phyloP scores from a whole-genome alignment of 1,139 yeast genomes.

The Sugiyamaella neomexicana region DNA sequence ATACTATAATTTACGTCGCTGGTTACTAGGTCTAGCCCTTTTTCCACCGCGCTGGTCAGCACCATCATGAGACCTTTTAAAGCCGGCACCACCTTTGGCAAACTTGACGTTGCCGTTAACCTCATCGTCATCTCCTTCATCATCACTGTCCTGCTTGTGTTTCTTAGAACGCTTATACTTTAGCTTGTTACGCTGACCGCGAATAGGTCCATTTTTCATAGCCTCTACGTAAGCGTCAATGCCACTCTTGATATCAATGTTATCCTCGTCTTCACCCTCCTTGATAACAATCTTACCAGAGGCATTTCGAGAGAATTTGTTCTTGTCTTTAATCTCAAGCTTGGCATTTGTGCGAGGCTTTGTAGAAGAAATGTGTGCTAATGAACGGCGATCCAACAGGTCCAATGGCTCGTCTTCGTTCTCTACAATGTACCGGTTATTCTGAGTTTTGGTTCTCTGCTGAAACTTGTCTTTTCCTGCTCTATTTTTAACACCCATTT shows the following conservation, averaged over 20 bases:
- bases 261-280: slow-evolving; percentile 44
- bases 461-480: slow-evolving; percentile 33
- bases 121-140: slow-evolving; percentile 31
- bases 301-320: slow-evolving; percentile 53
- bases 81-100: slow-evolving; percentile 3
- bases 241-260: slow-evolving; percentile 51
- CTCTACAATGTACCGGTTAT: slow-evolving; percentile 66
- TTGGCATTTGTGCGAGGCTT: slow-evolving; percentile 55
- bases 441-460: slow-evolving; percentile 36
- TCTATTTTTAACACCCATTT: slow-evolving; percentile 14
- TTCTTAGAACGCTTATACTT: slow-evolving; percentile 67
- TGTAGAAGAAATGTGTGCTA: slow-evolving; percentile 85
- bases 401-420: slow-evolving; percentile 82
- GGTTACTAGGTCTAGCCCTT: slow-evolving; percentile 6
- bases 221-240: slow-evolving; percentile 93
- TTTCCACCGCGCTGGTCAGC: slow-evolving; percentile 13
- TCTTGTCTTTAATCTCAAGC: slow-evolving; percentile 47
- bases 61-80: slow-evolving; percentile 5
- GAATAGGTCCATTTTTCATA: slow-evolving; percentile 84
- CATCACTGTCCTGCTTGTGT: slow-evolving; percentile 58
- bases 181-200: slow-evolving; percentile 89
- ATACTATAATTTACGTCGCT: slow-evolving; percentile 7
- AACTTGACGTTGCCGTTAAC: slow-evolving; percentile 14
- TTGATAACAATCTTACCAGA: slow-evolving; percentile 42
- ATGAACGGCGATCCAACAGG: slow-evolving; percentile 77